These are phyloP conservation scores for Thelephora aurantiotincta DNA, from an alignment of 768 basidiomycete genomes.

Conservation along the genomic window DNA sequence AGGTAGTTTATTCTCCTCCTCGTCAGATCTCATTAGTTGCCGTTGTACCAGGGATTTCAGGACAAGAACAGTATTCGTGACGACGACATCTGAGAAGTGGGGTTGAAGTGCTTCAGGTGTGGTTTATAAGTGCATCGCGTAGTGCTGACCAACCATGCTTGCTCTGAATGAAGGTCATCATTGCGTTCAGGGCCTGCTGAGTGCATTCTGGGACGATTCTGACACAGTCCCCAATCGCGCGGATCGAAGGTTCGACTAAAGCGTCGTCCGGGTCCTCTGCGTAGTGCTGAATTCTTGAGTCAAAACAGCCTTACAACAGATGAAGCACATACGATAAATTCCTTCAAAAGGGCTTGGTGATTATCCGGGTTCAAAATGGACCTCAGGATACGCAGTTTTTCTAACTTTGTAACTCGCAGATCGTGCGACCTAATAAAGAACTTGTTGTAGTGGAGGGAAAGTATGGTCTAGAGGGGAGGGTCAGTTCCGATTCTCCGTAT, in stretches of 20 bases:
- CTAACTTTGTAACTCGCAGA: slow-evolving; percentile 45
- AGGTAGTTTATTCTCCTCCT: too few relatives aligned
- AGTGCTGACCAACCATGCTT: slow-evolving; percentile 31
- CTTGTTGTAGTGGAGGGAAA: slow-evolving; percentile 44
- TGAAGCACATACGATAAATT: slow-evolving; percentile 52
- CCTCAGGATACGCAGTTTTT: slow-evolving; percentile 67
- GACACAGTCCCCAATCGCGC: slow-evolving; percentile 69
- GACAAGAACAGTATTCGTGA: slow-evolving; percentile 71
- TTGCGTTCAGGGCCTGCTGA: slow-evolving; percentile 55
- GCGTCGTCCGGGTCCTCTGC: slow-evolving; percentile 63
- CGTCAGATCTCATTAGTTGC: slow-evolving; percentile 27
- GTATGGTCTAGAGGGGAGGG: slow-evolving; percentile 33
- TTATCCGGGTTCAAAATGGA: slow-evolving; percentile 52
- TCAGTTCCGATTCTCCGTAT: neutral
- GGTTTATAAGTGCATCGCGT: neutral
- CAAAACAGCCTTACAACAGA: slow-evolving; percentile 1
- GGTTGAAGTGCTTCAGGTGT: neutral
- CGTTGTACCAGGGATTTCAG: slow-evolving; percentile 75
- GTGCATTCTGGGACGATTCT: slow-evolving; percentile 51
- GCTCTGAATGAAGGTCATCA: slow-evolving; percentile 73
- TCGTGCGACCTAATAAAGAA: slow-evolving; percentile 67
- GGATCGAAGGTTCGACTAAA: slow-evolving; percentile 60
- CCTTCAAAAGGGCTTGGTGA: slow-evolving; percentile 56
- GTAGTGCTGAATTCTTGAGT: slow-evolving; percentile 44
- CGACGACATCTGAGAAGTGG: slow-evolving; percentile 43